Conservation (phyloP, 129 eudicot species). For the Lonicera japonica region DNA sequence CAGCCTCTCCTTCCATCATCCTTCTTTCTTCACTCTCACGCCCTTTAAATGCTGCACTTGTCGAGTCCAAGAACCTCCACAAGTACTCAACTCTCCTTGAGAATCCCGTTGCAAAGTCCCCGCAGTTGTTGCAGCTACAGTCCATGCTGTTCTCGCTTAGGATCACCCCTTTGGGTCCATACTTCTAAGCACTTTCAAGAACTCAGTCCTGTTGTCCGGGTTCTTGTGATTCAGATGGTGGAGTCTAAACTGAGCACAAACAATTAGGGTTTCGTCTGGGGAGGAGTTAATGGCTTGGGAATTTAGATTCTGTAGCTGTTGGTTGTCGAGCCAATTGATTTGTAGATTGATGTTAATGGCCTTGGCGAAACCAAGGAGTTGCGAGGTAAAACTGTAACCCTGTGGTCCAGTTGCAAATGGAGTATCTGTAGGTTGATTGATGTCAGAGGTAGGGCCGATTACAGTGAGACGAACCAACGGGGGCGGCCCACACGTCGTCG, state of each 20-base stretch:
- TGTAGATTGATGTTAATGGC: constrained; percentile 58
- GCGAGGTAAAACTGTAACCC: constrained; percentile 44
- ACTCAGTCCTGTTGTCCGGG: constrained; percentile 61
- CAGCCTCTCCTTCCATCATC: constrained; percentile 83
- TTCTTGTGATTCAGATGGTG: constrained; percentile 52
- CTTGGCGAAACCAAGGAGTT: constrained; percentile 48
- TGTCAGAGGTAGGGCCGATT: constrained; percentile 31
- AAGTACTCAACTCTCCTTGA: constrained; percentile 50
- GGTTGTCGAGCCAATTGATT: constrained; percentile 50
- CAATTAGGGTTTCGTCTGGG: constrained; percentile 49
- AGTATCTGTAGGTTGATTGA: constrained; percentile 24
- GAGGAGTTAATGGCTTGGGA: constrained; percentile 45
- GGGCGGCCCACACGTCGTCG: constrained; percentile 76
- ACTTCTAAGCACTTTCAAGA: constrained; percentile 34
- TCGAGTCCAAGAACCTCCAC: constrained; percentile 77
- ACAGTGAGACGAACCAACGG: constrained; percentile 73
- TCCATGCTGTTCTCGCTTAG: constrained; percentile 67
- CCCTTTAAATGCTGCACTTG: constrained; percentile 77
- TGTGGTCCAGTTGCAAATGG: constrained; percentile 59
- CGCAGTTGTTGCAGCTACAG: constrained; percentile 62
- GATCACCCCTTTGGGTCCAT: constrained; percentile 65
- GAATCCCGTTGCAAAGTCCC: constrained; percentile 55
- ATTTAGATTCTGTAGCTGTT: constrained; percentile 39
- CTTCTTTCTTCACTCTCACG: constrained; percentile 81
- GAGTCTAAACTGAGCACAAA: constrained; percentile 72